A percentile compares a stretch with the other conserved stretches of the same genome.
Evolutionary conservation across 805 yeast genomes (phyloP).

Genomic region (Nakazawaea wickerhamii): DNA sequence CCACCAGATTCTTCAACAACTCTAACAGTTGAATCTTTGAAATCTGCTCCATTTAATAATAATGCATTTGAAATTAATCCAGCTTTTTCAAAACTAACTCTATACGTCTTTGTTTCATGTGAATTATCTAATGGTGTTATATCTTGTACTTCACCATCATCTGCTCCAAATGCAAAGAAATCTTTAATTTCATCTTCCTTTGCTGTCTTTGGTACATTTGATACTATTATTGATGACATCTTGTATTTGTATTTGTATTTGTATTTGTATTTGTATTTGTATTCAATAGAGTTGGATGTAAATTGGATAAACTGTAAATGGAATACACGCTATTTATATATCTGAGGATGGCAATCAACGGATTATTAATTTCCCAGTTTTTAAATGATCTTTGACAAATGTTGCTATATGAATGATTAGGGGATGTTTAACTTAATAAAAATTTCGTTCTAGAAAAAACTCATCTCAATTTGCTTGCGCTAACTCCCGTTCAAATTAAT

Average conservation of each 20-base stretch:
- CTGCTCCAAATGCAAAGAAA: constrained; percentile 5
- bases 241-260: not conserved
- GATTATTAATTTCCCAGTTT: too few species aligned
- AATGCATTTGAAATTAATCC: constrained; percentile 5
- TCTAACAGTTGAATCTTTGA: constrained; percentile 6
- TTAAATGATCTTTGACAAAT: too few species aligned
- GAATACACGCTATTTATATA: too few species aligned
- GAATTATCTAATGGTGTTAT: constrained; percentile 8
- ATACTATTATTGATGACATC: constrained; percentile 8
- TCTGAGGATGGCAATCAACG: too few species aligned
- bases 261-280: not conserved
- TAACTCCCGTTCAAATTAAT: not conserved
- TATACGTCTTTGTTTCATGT: constrained; percentile 9
- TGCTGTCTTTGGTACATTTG: constrained; percentile 71
- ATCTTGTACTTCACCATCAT: constrained; percentile 3
- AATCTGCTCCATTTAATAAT: constrained; percentile 11
- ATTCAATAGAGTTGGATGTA: too few species aligned
- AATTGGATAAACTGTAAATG: too few species aligned
- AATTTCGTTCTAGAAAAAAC: too few species aligned
- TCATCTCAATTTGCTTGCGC: too few species aligned
- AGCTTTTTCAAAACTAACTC: constrained; percentile 2
- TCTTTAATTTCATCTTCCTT: constrained; percentile 70
- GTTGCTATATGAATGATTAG: too few species aligned
- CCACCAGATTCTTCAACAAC: constrained; percentile 11
- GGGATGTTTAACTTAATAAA: too few species aligned